Conservation (phyloP, 768 basidiomycete species). For the Hygrophorus pudorinus region DNA sequence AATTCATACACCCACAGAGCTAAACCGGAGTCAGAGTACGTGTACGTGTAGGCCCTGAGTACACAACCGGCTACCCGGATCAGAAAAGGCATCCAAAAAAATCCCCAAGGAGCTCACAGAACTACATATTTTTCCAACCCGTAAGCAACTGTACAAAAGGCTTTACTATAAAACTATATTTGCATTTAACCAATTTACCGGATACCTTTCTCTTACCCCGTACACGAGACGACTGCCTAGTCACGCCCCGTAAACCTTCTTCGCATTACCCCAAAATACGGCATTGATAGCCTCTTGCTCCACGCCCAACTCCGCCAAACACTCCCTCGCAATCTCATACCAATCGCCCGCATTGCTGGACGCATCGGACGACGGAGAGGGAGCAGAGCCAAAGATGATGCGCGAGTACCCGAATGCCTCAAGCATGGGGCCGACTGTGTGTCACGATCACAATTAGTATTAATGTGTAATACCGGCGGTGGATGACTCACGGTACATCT, state of each 20-base stretch:
- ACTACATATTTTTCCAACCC: no score
- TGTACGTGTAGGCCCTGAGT: no score
- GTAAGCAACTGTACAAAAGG: not conserved
- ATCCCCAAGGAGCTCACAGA: no score
- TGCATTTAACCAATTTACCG: not conserved
- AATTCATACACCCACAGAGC: no score
- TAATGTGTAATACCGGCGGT: slow-evolving; percentile 1
- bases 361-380: slow-evolving; percentile 39
- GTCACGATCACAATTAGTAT: slow-evolving; percentile 5
- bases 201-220: not conserved
- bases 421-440: slow-evolving; percentile 64
- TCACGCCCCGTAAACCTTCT: slow-evolving; percentile 31
- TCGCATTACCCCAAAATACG: slow-evolving; percentile 51
- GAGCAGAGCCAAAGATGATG: slow-evolving; percentile 75
- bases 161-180: not conserved
- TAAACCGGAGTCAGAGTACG: no score
- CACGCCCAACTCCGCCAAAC: slow-evolving; percentile 67
- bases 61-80: no score
- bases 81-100: no score
- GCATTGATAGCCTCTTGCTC: slow-evolving; percentile 72
- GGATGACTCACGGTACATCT: slow-evolving; percentile 68
- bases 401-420: slow-evolving; percentile 82
- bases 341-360: slow-evolving; percentile 52
- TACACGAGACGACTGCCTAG: not conserved
- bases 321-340: slow-evolving; percentile 76